Conservation (phyloP, 2,329 filamentous ascomycete species). For the Cladosporium sp. region DNA sequence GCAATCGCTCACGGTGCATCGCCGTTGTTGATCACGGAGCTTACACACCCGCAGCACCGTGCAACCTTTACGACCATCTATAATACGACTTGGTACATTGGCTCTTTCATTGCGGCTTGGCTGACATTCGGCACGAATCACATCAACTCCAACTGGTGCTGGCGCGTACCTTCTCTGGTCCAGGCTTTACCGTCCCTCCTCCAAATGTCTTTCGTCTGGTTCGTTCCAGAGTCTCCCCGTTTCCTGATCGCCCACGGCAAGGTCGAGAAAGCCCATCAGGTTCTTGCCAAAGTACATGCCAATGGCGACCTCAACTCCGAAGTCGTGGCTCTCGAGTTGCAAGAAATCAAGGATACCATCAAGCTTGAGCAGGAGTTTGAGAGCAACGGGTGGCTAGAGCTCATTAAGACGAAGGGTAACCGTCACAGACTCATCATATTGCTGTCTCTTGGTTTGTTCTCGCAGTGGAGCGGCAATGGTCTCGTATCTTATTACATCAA, state of each 20-base stretch:
- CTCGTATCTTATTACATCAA: conserved; percentile 41
- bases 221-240: conserved; percentile 57
- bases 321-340: conserved; percentile 45
- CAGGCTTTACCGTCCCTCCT: conserved; percentile 46
- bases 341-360: conserved; percentile 48
- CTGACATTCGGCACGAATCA: conserved; percentile 42
- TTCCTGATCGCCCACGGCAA: conserved; percentile 53
- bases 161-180: conserved; percentile 50
- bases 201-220: conserved; percentile 44
- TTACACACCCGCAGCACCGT: conserved; percentile 47
- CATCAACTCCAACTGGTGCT: conserved; percentile 43
- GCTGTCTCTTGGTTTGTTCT: conserved; percentile 52
- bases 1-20: conserved; percentile 35
- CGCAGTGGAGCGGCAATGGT: conserved; percentile 55
- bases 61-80: conserved; percentile 46
- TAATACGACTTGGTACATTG: conserved; percentile 43
- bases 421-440: conserved; percentile 51
- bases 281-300: conserved; percentile 51
- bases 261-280: conserved; percentile 45
- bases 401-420: conserved; percentile 50
- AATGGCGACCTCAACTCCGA: conserved; percentile 42
- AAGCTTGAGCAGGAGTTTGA: conserved; percentile 45
- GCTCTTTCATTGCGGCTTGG: conserved; percentile 45
- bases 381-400: conserved; percentile 42
- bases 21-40: conserved; percentile 35